phyloP scores from a whole-genome alignment of 108 stramenopile genomes.

The Phaeodactylum tricornutum region DNA sequence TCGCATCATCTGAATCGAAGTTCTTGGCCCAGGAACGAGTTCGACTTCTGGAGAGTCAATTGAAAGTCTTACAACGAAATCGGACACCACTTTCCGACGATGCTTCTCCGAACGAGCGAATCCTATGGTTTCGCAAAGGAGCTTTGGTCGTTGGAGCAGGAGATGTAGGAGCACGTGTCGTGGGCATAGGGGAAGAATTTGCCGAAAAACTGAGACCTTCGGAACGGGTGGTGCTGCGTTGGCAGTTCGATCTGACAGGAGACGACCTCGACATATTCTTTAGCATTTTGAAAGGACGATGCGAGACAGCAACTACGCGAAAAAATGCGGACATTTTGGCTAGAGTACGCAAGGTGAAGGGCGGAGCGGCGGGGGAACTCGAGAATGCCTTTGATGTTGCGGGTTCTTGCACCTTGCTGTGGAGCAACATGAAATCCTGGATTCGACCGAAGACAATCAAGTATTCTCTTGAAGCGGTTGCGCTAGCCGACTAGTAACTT shows the following conservation, averaged over 20 bases:
- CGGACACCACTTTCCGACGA: slow-evolving; percentile 11
- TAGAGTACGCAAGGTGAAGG: slow-evolving; percentile 37
- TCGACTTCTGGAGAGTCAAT: slow-evolving; percentile 48
- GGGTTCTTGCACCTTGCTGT: slow-evolving; percentile 69
- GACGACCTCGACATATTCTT: slow-evolving; percentile 54
- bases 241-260: slow-evolving; percentile 80
- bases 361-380: slow-evolving; percentile 74
- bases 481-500: slow-evolving; percentile 2
- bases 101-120: slow-evolving; percentile 14
- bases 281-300: slow-evolving; percentile 63
- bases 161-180: slow-evolving; percentile 28
- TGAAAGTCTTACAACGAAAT: slow-evolving; percentile 26
- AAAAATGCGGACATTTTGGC: slow-evolving; percentile 34
- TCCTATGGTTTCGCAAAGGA: slow-evolving; percentile 45
- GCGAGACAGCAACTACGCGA: slow-evolving; percentile 37
- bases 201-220: slow-evolving; percentile 24
- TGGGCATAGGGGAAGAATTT: slow-evolving; percentile 37
- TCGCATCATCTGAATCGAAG: slow-evolving; percentile 75
- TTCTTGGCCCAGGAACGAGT: slow-evolving; percentile 50
- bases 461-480: slow-evolving; percentile 54
- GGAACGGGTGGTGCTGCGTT: slow-evolving; percentile 60
- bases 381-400: slow-evolving; percentile 63
- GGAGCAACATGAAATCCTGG: slow-evolving; percentile 81
- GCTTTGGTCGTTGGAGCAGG: slow-evolving; percentile 80
- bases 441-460: slow-evolving; percentile 74